A percentile compares a stretch with the other conserved stretches of the same genome.
phyloP scores from a whole-genome alignment of 108 stramenopile genomes.

The Bacterosira constricta region DNA sequence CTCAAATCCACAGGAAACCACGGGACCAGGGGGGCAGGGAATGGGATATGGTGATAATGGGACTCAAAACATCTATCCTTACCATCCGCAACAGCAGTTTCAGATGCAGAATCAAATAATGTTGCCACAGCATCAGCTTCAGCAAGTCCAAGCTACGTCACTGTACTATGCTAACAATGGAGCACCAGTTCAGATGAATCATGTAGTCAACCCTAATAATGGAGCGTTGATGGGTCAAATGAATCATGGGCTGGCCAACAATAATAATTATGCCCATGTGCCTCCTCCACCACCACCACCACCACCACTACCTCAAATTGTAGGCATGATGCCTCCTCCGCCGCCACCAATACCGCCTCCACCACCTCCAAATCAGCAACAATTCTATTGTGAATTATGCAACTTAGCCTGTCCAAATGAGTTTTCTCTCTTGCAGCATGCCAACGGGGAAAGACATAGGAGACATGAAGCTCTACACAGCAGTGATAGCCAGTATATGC shows the following conservation, averaged over 20 bases:
- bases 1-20: background rate
- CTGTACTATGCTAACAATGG: background rate
- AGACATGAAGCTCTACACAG: conserved; percentile 5
- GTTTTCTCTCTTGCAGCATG: conserved; percentile 17
- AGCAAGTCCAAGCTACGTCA: background rate
- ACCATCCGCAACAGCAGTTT: background rate
- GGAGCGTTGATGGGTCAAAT: no score
- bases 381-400: conserved; percentile 11
- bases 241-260: background rate
- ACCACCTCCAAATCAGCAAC: conserved; percentile 3
- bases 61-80: background rate
- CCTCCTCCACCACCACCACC: conserved; percentile 2
- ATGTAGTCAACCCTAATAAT: no score
- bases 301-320: background rate
- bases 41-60: background rate
- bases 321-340: conserved; percentile 3
- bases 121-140: background rate
- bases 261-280: background rate
- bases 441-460: conserved; percentile 11
- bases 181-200: background rate
- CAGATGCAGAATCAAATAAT: conserved; percentile 8
- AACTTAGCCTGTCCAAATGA: conserved; percentile 8
- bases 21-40: background rate
- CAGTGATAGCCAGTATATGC: no score
- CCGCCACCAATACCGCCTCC: conserved; percentile 1